Conservation (phyloP, 352 stramenopile genomes). For the Pythium brachiatum region DNA sequence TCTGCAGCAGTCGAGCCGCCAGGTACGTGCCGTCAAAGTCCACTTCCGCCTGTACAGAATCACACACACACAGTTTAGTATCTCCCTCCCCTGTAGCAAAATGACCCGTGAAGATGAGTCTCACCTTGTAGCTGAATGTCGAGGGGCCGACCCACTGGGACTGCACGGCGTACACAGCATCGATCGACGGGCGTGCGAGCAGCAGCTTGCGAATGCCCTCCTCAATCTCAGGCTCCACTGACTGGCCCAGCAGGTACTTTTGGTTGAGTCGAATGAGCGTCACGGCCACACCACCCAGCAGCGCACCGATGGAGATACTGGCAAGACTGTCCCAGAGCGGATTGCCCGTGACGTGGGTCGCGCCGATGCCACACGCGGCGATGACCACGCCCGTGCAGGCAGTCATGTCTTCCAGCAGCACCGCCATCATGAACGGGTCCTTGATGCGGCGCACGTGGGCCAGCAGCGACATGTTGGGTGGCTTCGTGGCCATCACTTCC, state of each 20-base stretch:
- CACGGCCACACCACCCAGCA: constrained; percentile 94
- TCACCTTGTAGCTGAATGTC: constrained; percentile 97
- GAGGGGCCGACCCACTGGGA: constrained; percentile 97
- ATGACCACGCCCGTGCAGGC: constrained; percentile 97
- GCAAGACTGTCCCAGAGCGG: constrained; percentile 95
- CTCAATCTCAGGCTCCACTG: constrained; percentile 92
- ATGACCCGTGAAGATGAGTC: background rate
- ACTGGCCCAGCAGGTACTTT: constrained; percentile 95
- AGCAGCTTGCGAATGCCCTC: constrained; percentile 74
- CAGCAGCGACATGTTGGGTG: constrained; percentile 63
- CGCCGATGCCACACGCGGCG: constrained; percentile 91
- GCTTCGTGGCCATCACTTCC: constrained; percentile 80
- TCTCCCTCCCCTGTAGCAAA: background rate
- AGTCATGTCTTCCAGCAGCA: constrained; percentile 96
- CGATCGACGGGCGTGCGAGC: constrained; percentile 88
- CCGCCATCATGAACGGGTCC: constrained; percentile 96
- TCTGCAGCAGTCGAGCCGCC: constrained; percentile 92
- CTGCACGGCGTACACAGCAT: constrained; percentile 95
- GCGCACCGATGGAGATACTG: constrained; percentile 92
- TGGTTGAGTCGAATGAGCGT: constrained; percentile 95
- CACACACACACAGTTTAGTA: background rate
- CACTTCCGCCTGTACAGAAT: constrained; percentile 87
- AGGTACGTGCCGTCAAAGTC: constrained; percentile 99
- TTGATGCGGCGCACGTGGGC: constrained; percentile 76
- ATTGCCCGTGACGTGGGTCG: constrained; percentile 90